Base-by-base conservation (phyloP, 1,139 yeast genomes). In the Hansenula anomala region DNA sequence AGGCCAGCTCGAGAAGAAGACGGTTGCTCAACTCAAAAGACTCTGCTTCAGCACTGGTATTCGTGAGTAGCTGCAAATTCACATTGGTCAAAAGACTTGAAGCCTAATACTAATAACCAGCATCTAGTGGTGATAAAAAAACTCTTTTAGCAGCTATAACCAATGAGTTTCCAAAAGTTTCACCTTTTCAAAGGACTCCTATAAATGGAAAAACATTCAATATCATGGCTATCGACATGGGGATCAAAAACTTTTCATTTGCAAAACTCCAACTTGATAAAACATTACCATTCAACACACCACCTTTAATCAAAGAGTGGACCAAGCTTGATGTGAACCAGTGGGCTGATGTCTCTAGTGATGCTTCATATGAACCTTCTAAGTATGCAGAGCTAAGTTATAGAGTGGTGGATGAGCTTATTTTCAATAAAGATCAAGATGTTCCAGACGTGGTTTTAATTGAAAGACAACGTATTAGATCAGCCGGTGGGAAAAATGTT, bases 381-480 rank as follows among this genome's bases (percentile, higher is more conserved):
- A 29, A 34, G 33, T 33, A 57, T 51, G 42, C 59, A 40, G 16
- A 37, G 27, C 31, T 51, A 41, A 35, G 60, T 44, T 28, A 47
- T 9, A 36, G 39, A 9, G 38, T 57, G 2, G 53, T 56, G 1
- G 45, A 49, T n/a, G 47, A 46, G 1, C 45, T 52, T 7, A 23
- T 56, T 10, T 38, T 52, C 13, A 42, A 47, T 10, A 17, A 33
- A 2, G 39, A 37, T 0, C 39, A 38, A 3, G 32, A 36, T 5
- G 26, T 46, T 0, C 70, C 77, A 0, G 69, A 68, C 41, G 52
- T 69, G 6, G 63, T 75, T 6, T 50, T 78, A 4, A 59, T 79
- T 6, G 86, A 80, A 49, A 56, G 76, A 39, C 87, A 80, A 49
- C 22, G 34, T 7, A 24, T 24, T 39, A 60, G 82, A 29, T 63